Base-by-base conservation (phyloP, 257 asterid species). In the Solanum appendiculatum region DNA sequence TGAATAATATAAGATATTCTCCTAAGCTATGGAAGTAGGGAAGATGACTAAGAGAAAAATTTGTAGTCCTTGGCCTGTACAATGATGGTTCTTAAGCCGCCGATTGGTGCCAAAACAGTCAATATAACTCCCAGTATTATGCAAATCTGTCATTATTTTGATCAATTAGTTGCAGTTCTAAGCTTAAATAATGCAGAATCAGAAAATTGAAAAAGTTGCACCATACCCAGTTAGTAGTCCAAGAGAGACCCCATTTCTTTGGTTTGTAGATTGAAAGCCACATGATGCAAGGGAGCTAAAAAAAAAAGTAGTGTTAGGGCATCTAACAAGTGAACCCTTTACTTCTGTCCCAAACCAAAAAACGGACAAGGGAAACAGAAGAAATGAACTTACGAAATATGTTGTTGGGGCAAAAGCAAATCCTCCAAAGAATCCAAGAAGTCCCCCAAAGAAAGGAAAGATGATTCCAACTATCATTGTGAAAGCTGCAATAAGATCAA, bases 401-500 rank as follows among this genome's bases (percentile, higher is more conserved):
- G 93, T 91, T 33, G 93, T 92, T 3, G 93, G 93, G 40, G 93
- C 92, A 29, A 92, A 91, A 82, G 91, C 91, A 83, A 91, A 92
- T 16, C 93, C 92, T 69, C 92, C 92, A 36, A 92, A 91, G 89
- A 92, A 91, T 34, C 91, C 92, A 34, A 91, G 92, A 37, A 92
- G 89, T 6, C 92, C 93, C 4, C 93, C 92, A 23, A 92, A 92
- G 92, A 89, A 90, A 23, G 92, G 91, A 89, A 92, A 90, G n/a
- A 87, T 89, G 69, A 92, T 87, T 54, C 66, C 90, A 14, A 90
- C 36, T 10, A 90, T 69, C 92, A 86, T 90, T 66, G 88, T 88
- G 40, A 88, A 46, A 13, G 88, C 86, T 88, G 86, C 46, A 74
- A 16, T 7, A 27, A 34, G n/a, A 69, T 11, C 69, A 36, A 37